Evolutionary conservation across 805 yeast genomes (phyloP).

Genomic region (Sugiyamaella marilandica): DNA sequence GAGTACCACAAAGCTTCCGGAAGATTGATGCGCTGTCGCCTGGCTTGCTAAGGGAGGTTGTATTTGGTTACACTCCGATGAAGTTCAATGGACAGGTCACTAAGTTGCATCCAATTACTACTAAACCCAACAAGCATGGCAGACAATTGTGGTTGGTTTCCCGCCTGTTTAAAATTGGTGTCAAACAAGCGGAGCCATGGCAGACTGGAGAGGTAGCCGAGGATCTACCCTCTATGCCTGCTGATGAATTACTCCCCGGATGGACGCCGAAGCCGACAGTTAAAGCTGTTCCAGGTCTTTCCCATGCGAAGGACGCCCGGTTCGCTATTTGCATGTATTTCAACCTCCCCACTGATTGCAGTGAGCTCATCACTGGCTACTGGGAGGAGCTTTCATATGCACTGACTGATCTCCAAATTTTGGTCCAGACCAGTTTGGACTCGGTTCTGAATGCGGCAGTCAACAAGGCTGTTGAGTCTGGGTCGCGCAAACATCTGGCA

Average conservation of each 20-base stretch:
- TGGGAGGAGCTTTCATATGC: slow-evolving; percentile 27
- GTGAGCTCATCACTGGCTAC: slow-evolving; percentile 17
- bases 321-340: slow-evolving; percentile 21
- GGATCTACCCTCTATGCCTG: background rate
- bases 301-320: slow-evolving; percentile 14
- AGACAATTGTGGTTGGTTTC: slow-evolving; percentile 20
- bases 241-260: slow-evolving; percentile 1
- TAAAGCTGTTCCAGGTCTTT: background rate
- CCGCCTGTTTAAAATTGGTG: slow-evolving; percentile 22
- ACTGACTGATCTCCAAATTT: slow-evolving; percentile 16
- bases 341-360: slow-evolving; percentile 13
- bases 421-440: slow-evolving; percentile 6
- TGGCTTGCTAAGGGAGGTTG: slow-evolving; percentile 20
- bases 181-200: background rate
- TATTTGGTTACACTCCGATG: slow-evolving; percentile 25
- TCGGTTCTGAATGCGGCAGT: slow-evolving; percentile 1
- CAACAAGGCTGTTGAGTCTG: slow-evolving; percentile 2
- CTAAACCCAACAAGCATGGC: background rate
- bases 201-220: background rate
- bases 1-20: background rate
- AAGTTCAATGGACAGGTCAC: slow-evolving; percentile 19
- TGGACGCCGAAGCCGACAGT: slow-evolving; percentile 13
- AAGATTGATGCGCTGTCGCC: slow-evolving; percentile 11
- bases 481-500: background rate
- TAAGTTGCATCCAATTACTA: slow-evolving; percentile 21